Conservation (phyloP, 164 flowering plant genomes). For the Sedum album region DNA sequence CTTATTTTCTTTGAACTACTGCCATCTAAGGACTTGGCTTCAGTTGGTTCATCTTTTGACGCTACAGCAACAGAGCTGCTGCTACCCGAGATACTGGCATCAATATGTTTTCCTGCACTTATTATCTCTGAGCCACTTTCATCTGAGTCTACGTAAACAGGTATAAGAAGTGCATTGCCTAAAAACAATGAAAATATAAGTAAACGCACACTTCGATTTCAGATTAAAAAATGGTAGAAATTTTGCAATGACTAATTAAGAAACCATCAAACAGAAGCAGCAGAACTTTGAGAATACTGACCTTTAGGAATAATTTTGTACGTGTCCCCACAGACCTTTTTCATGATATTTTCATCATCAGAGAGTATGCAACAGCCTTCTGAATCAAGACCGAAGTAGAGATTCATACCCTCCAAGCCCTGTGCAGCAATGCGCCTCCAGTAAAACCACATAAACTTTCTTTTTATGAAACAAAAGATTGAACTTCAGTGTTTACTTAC, state of each 20-base stretch:
- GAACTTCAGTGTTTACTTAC: neutral
- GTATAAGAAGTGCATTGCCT: too few relatives aligned
- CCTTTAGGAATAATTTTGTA: neutral
- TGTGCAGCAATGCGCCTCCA: neutral
- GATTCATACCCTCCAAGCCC: neutral
- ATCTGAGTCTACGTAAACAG: too few relatives aligned
- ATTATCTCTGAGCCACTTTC: too few relatives aligned
- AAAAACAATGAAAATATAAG: too few relatives aligned
- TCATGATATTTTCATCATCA: neutral
- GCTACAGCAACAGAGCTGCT: too few relatives aligned
- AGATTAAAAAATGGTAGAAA: too few relatives aligned
- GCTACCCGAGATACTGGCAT: too few relatives aligned
- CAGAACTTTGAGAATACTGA: neutral
- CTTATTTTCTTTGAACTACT: neutral
- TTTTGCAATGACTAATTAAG: too few relatives aligned
- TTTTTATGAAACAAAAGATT: neutral
- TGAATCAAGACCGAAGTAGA: neutral
- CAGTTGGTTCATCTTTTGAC: neutral
- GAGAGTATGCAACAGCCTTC: neutral
- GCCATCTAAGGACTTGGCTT: neutral
- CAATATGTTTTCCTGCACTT: too few relatives aligned
- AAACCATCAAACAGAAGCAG: too few relatives aligned
- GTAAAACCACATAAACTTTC: neutral
- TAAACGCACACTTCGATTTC: too few relatives aligned
- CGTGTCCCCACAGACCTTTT: neutral